phyloP scores from a whole-genome alignment of 768 basidiomycete species.

The Hericium coralloides region DNA sequence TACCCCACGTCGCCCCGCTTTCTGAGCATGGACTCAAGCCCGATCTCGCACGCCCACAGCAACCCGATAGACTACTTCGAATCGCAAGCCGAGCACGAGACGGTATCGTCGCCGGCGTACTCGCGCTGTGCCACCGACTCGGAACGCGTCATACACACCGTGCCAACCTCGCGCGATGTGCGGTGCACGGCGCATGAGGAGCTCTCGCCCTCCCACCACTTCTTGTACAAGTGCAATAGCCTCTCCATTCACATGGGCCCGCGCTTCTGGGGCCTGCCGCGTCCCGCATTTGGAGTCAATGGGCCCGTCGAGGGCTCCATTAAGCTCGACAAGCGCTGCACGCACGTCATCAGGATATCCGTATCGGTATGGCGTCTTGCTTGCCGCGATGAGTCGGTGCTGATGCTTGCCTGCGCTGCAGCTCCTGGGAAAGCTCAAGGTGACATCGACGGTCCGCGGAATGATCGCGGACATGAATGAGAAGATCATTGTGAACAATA shows the following conservation, averaged over 20 bases:
- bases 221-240: not conserved
- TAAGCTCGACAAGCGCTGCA: not conserved
- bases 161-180: not conserved
- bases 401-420: not conserved
- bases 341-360: not conserved
- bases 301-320: not conserved
- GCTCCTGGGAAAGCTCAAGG: not conserved
- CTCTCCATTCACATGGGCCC: not conserved
- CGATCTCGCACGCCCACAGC: no score
- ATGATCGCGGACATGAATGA: not conserved
- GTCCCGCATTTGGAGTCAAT: not conserved
- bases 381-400: no score
- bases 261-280: not conserved
- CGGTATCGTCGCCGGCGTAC: not conserved
- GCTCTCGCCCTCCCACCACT: not conserved
- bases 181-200: not conserved
- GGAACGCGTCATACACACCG: not conserved
- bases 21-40: no score
- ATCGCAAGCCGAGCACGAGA: not conserved
- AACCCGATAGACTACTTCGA: not conserved
- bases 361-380: not conserved
- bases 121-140: not conserved
- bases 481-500: not conserved
- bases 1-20: no score
- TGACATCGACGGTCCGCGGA: not conserved